These are phyloP conservation scores for Baorangia bicolor DNA, from an alignment of 768 basidiomycete species.

Conservation along the genomic window DNA sequence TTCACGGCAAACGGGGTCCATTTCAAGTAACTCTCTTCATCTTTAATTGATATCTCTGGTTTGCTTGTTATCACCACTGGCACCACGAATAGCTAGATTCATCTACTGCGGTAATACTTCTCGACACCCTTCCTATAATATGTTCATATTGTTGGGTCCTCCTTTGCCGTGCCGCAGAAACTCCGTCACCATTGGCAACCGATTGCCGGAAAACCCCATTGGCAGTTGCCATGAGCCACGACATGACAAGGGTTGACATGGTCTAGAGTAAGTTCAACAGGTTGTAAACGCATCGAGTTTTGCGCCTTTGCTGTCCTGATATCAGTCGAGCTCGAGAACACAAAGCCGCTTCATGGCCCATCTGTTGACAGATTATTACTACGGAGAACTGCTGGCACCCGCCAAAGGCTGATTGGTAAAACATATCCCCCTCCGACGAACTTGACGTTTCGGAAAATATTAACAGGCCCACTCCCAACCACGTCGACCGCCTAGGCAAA, in stretches of 20 bases:
- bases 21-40: constrained; percentile 2
- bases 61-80: not conserved
- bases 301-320: too few species aligned
- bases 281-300: too few species aligned
- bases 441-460: not conserved
- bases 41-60: not conserved
- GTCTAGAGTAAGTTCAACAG: too few species aligned
- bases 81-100: not conserved
- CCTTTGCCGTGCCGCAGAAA: not conserved
- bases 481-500: not conserved
- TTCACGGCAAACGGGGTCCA: constrained; percentile 1
- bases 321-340: not conserved
- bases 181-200: not conserved
- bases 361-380: not conserved
- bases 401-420: too few species aligned
- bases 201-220: not conserved
- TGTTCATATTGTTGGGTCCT: not conserved
- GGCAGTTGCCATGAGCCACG: not conserved
- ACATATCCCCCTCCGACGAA: not conserved
- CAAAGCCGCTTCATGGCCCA: not conserved
- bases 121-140: not conserved
- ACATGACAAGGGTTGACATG: too few species aligned
- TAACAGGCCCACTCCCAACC: not conserved
- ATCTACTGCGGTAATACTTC: not conserved
- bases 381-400: too few species aligned